Evolutionary conservation across 345 rosid species (phyloP), one percentile per base, ranked within the genome.

Genomic region (Citrus sp.): DNA sequence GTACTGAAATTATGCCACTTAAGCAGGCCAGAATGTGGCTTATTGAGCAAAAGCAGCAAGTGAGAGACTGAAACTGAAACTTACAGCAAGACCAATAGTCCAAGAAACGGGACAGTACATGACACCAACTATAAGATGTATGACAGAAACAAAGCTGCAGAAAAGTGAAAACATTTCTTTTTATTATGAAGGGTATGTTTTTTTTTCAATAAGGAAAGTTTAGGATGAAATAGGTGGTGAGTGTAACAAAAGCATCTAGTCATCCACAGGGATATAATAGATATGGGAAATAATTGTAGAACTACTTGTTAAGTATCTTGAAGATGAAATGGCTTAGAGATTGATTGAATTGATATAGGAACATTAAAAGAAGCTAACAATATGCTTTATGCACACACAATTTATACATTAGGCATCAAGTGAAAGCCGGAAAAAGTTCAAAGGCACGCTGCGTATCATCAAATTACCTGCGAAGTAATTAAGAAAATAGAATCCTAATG

Each of bases 241-340:
- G 35, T n/a, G 60, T 46, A 6, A 46, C 56, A 46, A 68, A 28
- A 13, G 27, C 12, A 38, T 60, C 12, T 49, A 5, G 60, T 12
- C 25, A 30, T 40, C 21, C 27, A 72, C 37, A 6, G 46, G 55
- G 46, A 40, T 40, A 40, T 9, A 22, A 19, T 35, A 5, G 91
- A 78, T 86, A 88, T 38, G 89, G 91, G 83, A 88, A 88, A 61
- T 88, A 86, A 71, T 88, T 88, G 67, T 86, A 88, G 80, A 86
- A 87, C 82, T 88, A 7, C 6, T 37, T 88, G 91, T 88, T 86
- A 80, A 88, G 87, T 70, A 88, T 86, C 71, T 85, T 88, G 88
- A 88, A 88, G 70, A 88, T 86, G 56, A 88, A 30, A 30, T 30
- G 32, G 32, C 32, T 30, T 30, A 30, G 32, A 30, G 32, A 30